Conservation (phyloP, 192 early-diverging fungal species). For the Coemansia erecta region DNA sequence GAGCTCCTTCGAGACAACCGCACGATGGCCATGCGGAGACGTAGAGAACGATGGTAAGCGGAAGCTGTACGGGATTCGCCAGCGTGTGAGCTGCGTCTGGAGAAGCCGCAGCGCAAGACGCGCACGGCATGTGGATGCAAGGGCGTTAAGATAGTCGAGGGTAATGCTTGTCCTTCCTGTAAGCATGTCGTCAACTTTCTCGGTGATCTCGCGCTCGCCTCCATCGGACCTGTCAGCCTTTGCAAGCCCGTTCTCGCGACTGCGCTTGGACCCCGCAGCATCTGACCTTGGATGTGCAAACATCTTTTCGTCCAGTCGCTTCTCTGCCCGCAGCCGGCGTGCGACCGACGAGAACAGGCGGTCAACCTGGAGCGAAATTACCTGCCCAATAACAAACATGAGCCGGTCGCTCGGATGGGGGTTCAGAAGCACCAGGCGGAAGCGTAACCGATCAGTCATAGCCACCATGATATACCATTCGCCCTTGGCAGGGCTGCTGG, state of each 20-base stretch:
- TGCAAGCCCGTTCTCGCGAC: neutral
- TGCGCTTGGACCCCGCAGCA: constrained; percentile 2
- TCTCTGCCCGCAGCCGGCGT: constrained; percentile 29
- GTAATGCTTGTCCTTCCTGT: constrained; percentile 45
- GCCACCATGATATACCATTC: constrained; percentile 53
- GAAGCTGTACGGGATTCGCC: constrained; percentile 48
- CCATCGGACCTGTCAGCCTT: neutral
- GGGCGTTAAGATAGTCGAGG: constrained; percentile 48
- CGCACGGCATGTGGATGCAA: constrained; percentile 42
- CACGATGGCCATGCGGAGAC: constrained; percentile 47
- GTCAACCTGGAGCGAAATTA: constrained; percentile 47
- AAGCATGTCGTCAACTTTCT: constrained; percentile 41
- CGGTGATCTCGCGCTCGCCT: constrained; percentile 31
- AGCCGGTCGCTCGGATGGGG: constrained; percentile 32
- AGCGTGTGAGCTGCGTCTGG: constrained; percentile 45
- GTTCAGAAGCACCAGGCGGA: constrained; percentile 41
- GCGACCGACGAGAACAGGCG: constrained; percentile 49
- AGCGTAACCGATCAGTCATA: constrained; percentile 49
- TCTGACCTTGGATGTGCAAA: neutral
- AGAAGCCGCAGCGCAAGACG: constrained; percentile 45
- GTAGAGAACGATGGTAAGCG: constrained; percentile 51
- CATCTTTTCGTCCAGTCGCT: constrained; percentile 9
- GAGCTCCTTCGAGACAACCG: constrained; percentile 49
- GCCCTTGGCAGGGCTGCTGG: constrained; percentile 6
- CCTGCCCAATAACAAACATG: constrained; percentile 34